Evolutionary conservation across 1,284 basidiomycete species (phyloP).

Genomic region (Inonotus obliquus): DNA sequence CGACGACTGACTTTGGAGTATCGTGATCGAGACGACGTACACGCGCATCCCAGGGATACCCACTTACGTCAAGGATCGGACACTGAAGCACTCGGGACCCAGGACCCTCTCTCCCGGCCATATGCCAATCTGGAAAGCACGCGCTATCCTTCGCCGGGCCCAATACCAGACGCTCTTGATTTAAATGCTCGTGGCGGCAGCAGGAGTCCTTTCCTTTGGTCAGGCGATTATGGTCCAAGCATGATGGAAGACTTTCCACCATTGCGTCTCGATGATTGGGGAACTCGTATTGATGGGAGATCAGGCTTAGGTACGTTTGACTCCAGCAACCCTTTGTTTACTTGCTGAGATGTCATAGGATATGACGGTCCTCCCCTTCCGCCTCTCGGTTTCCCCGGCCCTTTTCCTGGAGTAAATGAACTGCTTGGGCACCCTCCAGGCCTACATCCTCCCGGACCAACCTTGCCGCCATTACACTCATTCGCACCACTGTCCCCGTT

Average conservation of each 20-base stretch:
- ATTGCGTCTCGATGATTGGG: constrained; percentile 5
- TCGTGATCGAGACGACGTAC: background rate
- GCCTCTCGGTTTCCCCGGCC: background rate
- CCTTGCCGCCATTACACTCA: constrained; percentile 8
- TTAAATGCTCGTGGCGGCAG: background rate
- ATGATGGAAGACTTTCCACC: background rate
- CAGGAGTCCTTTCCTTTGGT: constrained; percentile 1
- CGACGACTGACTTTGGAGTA: constrained; percentile 2
- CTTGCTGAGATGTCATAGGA: background rate
- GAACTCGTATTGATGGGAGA: background rate
- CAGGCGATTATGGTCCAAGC: constrained; percentile 7
- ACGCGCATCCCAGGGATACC: background rate
- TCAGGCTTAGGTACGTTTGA: background rate
- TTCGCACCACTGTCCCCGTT: constrained; percentile 13
- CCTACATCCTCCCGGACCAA: background rate
- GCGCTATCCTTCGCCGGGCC: background rate
- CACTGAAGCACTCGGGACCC: background rate
- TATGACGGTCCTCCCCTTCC: constrained; percentile 2
- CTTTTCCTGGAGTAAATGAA: constrained; percentile 1
- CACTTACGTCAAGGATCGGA: background rate
- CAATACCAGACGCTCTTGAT: background rate
- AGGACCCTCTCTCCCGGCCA: background rate
- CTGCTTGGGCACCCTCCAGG: constrained; percentile 2
- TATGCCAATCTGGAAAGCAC: background rate
- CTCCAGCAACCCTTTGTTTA: background rate